These are phyloP conservation scores for Forsythia viridissima DNA, from an alignment of 257 asterid genomes.

Conservation along the genomic window DNA sequence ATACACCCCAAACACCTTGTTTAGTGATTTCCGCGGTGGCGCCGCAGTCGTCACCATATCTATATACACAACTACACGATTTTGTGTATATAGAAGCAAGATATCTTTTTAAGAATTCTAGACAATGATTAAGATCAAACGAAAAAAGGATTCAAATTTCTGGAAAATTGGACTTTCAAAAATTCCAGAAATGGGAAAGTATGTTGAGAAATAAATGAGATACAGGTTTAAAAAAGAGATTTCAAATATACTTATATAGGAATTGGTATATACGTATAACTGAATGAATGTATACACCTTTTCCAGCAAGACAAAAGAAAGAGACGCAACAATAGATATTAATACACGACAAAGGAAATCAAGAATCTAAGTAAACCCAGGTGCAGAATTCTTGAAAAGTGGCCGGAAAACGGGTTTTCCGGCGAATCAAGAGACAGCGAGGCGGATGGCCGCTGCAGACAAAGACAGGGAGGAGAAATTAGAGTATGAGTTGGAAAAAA, in stretches of 20 bases:
- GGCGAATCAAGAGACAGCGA: conserved; percentile 10
- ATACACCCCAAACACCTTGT: conserved; percentile 73
- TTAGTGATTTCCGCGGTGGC: conserved; percentile 65
- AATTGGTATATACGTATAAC: not conserved
- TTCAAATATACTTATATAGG: not conserved
- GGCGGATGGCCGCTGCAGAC: conserved; percentile 4
- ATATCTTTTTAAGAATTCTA: not conserved
- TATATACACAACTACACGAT: conserved; percentile 14
- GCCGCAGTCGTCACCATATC: conserved; percentile 53
- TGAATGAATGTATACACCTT: conserved; percentile 17
- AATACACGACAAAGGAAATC: conserved; percentile 7
- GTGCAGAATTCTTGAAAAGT: conserved; percentile 7
- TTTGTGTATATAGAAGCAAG: conserved; percentile 19
- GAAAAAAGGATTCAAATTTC: not conserved
- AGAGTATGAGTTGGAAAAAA: conserved; percentile 34
- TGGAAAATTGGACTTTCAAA: not conserved
- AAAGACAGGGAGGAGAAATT: conserved; percentile 19
- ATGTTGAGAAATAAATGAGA: not conserved
- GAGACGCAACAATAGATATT: not conserved
- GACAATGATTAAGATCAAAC: not conserved
- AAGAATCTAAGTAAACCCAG: conserved; percentile 11
- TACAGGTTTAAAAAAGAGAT: not conserved
- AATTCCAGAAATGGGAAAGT: not conserved
- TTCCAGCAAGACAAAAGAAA: conserved; percentile 18
- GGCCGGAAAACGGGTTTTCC: conserved; percentile 18